phyloP scores from a whole-genome alignment of 371 early-diverging fungal species.

The Mortierella sp. region DNA sequence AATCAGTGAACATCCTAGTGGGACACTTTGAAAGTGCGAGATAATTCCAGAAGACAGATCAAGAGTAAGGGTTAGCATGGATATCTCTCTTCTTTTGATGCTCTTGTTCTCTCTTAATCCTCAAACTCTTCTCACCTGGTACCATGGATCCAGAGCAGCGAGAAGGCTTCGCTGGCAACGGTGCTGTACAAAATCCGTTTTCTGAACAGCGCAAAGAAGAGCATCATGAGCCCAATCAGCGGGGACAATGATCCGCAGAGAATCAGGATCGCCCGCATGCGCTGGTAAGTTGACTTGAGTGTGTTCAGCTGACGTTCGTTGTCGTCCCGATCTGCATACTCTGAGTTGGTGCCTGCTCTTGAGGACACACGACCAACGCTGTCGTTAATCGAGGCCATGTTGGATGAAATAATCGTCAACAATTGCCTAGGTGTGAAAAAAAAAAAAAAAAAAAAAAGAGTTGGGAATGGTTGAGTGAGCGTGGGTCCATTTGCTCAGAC shows the following conservation, averaged over 20 bases:
- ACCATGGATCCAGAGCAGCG: slow-evolving; percentile 8
- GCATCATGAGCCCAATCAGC: slow-evolving; percentile 5
- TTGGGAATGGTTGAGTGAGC: not conserved
- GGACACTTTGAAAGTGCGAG: slow-evolving; percentile 17
- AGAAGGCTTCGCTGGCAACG: slow-evolving; percentile 9
- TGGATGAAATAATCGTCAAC: slow-evolving; percentile 15
- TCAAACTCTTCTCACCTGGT: slow-evolving; percentile 2
- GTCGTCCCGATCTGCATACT: slow-evolving; percentile 12
- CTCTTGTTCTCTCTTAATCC: too few relatives aligned
- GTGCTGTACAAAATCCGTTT: slow-evolving; percentile 4
- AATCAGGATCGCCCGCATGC: slow-evolving; percentile 10
- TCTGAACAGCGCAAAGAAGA: slow-evolving; percentile 14
- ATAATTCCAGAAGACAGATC: not conserved
- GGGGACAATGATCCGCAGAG: slow-evolving; percentile 3
- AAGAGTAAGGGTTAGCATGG: not conserved
- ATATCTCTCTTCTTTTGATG: not conserved
- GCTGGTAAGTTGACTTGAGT: slow-evolving; percentile 14
- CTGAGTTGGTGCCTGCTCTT: slow-evolving; percentile 6
- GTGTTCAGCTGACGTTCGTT: slow-evolving; percentile 18
- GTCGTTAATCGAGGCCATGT: slow-evolving; percentile 11
- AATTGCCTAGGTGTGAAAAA: slow-evolving; percentile 6
- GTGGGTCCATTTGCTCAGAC: not conserved
- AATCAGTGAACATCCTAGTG: slow-evolving; percentile 26
- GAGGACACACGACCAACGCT: slow-evolving; percentile 11
- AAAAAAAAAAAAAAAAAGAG: not conserved